These are phyloP conservation scores for Hyphodiscus sp. DNA, from an alignment of 2,329 filamentous ascomycete species.

Conservation along the genomic window DNA sequence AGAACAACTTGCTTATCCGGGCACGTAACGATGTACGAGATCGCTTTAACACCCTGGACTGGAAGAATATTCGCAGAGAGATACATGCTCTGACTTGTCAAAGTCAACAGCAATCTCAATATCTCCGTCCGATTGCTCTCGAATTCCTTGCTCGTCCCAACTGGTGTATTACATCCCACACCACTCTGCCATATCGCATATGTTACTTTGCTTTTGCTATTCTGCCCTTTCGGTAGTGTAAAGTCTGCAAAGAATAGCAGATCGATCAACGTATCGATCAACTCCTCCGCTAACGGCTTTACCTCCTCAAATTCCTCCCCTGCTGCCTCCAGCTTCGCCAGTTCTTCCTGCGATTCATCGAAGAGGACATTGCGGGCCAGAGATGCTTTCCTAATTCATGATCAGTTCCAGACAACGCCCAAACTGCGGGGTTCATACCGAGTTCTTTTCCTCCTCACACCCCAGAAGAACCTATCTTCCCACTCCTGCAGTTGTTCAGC, in stretches of 20 bases:
- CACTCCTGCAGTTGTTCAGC: conserved; percentile 73
- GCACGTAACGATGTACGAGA: conserved; percentile 85
- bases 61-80: conserved; percentile 74
- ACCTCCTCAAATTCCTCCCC: conserved; percentile 68
- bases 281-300: conserved; percentile 84
- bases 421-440: conserved; percentile 17
- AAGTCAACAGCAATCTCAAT: conserved; percentile 73
- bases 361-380: conserved; percentile 75
- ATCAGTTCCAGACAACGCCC: conserved; percentile 13
- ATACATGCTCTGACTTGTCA: conserved; percentile 92
- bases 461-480: conserved; percentile 95
- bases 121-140: conserved; percentile 93
- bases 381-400: conserved; percentile 44
- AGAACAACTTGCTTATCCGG: conserved; percentile 87
- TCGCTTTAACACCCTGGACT: conserved; percentile 71
- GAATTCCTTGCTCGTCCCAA: conserved; percentile 82
- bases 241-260: conserved; percentile 88
- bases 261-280: conserved; percentile 84
- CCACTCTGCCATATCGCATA: conserved; percentile 98
- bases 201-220: conserved; percentile 71
- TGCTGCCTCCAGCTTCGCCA: conserved; percentile 40
- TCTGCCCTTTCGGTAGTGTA: conserved; percentile 68
- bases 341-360: conserved; percentile 60
- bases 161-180: conserved; percentile 86
- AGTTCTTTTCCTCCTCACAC: conserved; percentile 63